Percentiles rank a stretch among this genome's conserved stretches.
These are phyloP conservation scores for Triticum monococcum DNA, from an alignment of 176 grass and related monocot species.

Conservation along the genomic window DNA sequence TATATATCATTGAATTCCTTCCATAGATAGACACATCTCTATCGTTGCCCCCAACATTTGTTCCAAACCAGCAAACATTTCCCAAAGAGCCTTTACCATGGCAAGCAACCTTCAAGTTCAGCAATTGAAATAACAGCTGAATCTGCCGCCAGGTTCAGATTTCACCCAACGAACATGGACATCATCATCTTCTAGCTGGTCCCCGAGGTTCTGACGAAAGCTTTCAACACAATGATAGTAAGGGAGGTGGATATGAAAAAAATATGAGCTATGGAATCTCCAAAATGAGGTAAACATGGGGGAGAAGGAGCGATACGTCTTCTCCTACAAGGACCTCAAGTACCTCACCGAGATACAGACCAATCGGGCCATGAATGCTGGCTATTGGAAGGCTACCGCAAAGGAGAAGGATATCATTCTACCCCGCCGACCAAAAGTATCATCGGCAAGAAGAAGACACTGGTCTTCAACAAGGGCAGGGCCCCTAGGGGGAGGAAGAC, in stretches of 20 bases:
- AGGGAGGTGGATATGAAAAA: constrained; percentile 57
- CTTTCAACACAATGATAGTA: constrained; percentile 37
- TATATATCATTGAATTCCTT: background rate
- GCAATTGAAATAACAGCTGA: background rate
- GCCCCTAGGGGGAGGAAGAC: constrained; percentile 51
- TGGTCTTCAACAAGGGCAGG: constrained; percentile 51
- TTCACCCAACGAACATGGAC: constrained; percentile 55
- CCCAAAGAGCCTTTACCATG: constrained; percentile 7
- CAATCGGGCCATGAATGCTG: no score
- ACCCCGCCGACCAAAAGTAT: background rate
- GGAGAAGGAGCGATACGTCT: constrained; percentile 58
- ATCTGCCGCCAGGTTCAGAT: constrained; percentile 56
- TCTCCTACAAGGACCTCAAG: constrained; percentile 11
- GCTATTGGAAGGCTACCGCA: no score
- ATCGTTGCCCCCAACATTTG: background rate
- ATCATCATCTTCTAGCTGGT: constrained; percentile 62
- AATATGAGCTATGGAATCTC: constrained; percentile 71
- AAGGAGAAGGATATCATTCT: constrained; percentile 43
- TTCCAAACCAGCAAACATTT: background rate
- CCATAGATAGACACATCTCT: background rate
- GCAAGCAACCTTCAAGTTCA: background rate
- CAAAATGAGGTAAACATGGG: constrained; percentile 47
- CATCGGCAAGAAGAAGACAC: constrained; percentile 57
- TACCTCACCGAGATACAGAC: no score
- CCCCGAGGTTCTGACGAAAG: constrained; percentile 28